Base-by-base conservation (phyloP, 2,329 filamentous ascomycete species). In the Juglanconis oblonga region DNA sequence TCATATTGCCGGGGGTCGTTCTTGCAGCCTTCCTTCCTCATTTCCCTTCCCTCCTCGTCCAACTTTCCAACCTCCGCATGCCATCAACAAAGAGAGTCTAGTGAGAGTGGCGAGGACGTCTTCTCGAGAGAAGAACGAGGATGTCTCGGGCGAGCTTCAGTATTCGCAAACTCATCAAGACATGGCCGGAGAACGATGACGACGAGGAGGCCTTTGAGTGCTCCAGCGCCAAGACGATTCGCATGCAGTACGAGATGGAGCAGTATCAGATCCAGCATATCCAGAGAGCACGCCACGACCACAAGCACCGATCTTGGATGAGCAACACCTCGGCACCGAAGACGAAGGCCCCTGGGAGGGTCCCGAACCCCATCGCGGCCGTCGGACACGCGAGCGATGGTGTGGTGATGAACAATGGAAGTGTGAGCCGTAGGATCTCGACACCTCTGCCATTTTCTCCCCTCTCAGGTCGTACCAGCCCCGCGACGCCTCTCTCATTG, bases 101-200 rank as follows among this genome's bases (percentile, higher is more conserved):
- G 44, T 47, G 54, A 61, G 45, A 52, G 35, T 38, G 54, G 45
- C 51, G 50, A 61, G 47, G 50, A 45, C 10, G 32, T 51, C 29
- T 42, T 38, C 54, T 29, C 33, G 53, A 48, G 36, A 31, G 45
- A 60, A 48, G n/a, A 14, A 24, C 50, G 45, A 62, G 58, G 35
- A 62, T 74, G 71, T 77, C 77, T 58, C 74, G 72, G 64, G 71
- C 75, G 51, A 70, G 69, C 63, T 75, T 79, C 67, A 77, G 69
- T 67, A 78, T 80, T 64, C 75, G 77, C 62, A 74, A 73, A 68
- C 69, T 80, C 33, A 74, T 79, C 62, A 71, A 72, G 38, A 71
- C 58, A 36, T 58, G 51, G 54, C 54, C 63, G 13, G 64, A 65
- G 35, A 58, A 64, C 1, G 57, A 59, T n/a, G 52, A 62, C 38